Percentiles rank a stretch among this genome's conserved stretches.
These are phyloP conservation scores for Lentinula lateritia DNA, from an alignment of 768 basidiomycete species.

Conservation along the genomic window DNA sequence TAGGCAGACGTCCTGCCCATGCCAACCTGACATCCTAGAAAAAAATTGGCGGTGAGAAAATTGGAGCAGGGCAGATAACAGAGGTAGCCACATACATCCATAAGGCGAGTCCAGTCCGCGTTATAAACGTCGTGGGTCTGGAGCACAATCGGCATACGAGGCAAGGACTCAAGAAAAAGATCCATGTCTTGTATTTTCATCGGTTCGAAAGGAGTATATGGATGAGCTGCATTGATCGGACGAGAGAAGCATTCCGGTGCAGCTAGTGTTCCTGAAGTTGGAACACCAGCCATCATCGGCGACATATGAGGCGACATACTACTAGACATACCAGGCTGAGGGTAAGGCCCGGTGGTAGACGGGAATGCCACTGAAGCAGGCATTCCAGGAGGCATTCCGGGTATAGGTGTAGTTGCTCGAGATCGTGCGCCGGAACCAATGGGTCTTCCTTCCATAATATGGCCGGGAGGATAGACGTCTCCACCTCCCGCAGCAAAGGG, in stretches of 20 bases:
- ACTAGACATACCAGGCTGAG: background rate
- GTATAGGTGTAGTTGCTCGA: constrained; percentile 34
- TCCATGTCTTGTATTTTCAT: constrained; percentile 79
- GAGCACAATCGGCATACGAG: constrained; percentile 69
- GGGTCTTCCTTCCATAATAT: constrained; percentile 51
- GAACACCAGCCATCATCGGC: background rate
- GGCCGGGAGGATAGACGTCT: constrained; percentile 50
- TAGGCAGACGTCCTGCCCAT: constrained; percentile 74
- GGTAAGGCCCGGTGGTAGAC: constrained; percentile 12
- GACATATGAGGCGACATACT: background rate
- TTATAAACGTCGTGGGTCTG: constrained; percentile 71
- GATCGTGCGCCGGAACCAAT: constrained; percentile 21
- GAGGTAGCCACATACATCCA: constrained; percentile 46
- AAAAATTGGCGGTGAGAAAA: background rate
- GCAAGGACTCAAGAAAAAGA: constrained; percentile 57
- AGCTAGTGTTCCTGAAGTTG: constrained; percentile 32
- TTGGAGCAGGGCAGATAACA: background rate
- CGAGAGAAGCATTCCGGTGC: constrained; percentile 74
- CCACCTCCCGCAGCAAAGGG: constrained; percentile 13
- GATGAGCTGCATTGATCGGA: constrained; percentile 58
- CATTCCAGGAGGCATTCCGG: constrained; percentile 16
- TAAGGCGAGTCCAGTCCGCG: constrained; percentile 77
- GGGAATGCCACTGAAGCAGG: background rate
- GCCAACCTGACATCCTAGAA: constrained; percentile 67
- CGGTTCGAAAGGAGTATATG: constrained; percentile 64